Percentiles rank a stretch among this genome's conserved stretches.
Conservation (phyloP, 192 early-diverging fungal species). For the Coemansia sp. region DNA sequence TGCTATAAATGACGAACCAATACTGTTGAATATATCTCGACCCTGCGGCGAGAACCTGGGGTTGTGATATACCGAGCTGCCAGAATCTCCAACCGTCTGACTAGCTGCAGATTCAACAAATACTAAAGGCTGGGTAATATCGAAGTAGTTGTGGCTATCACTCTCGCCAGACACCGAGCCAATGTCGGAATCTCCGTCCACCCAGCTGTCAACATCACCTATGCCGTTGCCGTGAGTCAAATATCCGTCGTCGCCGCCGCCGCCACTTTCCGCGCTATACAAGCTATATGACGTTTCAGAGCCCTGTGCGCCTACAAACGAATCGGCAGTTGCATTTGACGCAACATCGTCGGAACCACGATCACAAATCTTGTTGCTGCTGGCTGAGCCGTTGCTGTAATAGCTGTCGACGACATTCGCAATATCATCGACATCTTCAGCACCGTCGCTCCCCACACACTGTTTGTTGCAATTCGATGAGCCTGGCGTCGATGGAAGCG, state of each 20-base stretch:
- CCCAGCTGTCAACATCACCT: constrained; percentile 13
- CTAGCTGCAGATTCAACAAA: not conserved
- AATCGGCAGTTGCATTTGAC: not conserved
- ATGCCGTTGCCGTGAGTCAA: constrained; percentile 8
- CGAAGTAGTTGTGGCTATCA: constrained; percentile 4
- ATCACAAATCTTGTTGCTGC: not conserved
- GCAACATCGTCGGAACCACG: not conserved
- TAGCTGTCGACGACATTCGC: not conserved
- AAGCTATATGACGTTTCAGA: constrained; percentile 31
- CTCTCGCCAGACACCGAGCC: constrained; percentile 2
- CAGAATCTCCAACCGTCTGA: not conserved
- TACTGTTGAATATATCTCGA: no score
- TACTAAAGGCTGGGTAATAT: constrained; percentile 4
- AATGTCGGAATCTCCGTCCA: constrained; percentile 9
- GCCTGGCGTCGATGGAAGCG: constrained; percentile 48
- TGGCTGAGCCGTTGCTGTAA: not conserved
- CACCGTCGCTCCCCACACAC: not conserved
- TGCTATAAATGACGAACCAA: not conserved
- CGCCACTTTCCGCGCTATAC: constrained; percentile 33
- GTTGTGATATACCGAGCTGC: not conserved
- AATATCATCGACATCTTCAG: not conserved
- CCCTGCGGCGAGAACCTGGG: not conserved
- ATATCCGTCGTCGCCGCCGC: constrained; percentile 5
- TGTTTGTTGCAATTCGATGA: constrained; percentile 24
- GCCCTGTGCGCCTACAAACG: not conserved